Conservation (phyloP, 345 rosid species). For the Gossypium rotundifolium region DNA sequence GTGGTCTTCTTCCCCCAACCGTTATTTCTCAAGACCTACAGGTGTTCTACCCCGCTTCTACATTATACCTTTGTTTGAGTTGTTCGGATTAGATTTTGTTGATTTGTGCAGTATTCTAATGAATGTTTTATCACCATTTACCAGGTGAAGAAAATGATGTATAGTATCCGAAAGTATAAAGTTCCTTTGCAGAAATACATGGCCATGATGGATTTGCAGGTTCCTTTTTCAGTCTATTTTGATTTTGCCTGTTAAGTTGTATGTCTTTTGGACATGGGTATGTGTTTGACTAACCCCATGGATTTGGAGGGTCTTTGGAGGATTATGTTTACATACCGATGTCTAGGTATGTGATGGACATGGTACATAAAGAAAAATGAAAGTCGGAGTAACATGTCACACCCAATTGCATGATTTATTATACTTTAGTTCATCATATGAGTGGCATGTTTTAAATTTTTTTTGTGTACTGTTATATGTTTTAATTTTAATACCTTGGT, state of each 20-base stretch:
- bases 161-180: constrained; percentile 72
- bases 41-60: constrained; percentile 30
- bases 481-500: constrained; percentile 1
- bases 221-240: constrained; percentile 7
- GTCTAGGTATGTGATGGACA: too few relatives aligned
- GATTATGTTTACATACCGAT: too few relatives aligned
- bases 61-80: neutral
- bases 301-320: too few relatives aligned
- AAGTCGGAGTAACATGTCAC: neutral
- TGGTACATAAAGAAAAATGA: too few relatives aligned
- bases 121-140: neutral
- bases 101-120: neutral
- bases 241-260: too few relatives aligned
- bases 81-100: neutral
- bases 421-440: neutral
- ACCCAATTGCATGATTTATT: neutral
- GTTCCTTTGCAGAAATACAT: constrained; percentile 86
- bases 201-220: constrained; percentile 99
- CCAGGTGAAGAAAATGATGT: constrained; percentile 89
- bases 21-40: constrained; percentile 89
- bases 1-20: constrained; percentile 91
- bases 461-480: neutral
- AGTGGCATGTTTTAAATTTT: neutral
- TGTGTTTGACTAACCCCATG: too few relatives aligned
- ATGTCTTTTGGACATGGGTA: too few relatives aligned